Percentiles rank a stretch among this genome's conserved stretches.
phyloP scores from a whole-genome alignment of 164 flowering plant species.

The Santalum album region DNA sequence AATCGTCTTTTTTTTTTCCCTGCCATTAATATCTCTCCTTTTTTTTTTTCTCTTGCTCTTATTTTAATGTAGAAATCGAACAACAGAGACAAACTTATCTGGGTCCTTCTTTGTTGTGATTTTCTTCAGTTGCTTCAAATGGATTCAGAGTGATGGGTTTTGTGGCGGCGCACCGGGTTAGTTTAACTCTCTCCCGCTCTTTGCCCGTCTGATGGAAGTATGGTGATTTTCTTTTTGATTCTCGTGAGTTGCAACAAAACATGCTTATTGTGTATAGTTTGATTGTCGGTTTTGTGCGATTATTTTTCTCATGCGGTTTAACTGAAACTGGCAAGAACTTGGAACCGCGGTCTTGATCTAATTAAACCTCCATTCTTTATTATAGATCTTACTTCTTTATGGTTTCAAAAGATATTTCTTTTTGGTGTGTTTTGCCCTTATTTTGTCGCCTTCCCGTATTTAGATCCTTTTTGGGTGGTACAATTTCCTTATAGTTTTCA shows the following conservation, averaged over 20 bases:
- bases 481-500: too few species aligned
- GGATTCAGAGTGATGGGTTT: slow-evolving; percentile 17
- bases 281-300: not conserved
- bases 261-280: not conserved
- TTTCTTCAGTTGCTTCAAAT: not conserved
- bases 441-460: not conserved
- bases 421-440: too few species aligned
- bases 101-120: slow-evolving; percentile 4
- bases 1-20: slow-evolving; percentile 10
- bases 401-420: not conserved
- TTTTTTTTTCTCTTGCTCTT: not conserved
- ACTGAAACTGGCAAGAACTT: not conserved
- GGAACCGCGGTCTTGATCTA: not conserved
- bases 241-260: not conserved
- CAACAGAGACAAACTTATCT: slow-evolving; percentile 6
- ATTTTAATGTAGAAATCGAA: not conserved
- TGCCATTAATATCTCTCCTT: slow-evolving; percentile 1
- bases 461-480: not conserved
- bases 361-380: not conserved
- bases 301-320: not conserved
- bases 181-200: not conserved
- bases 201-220: not conserved
- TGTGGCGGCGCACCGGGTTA: slow-evolving; percentile 7
- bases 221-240: too few species aligned
- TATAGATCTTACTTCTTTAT: not conserved